These are phyloP conservation scores for Meira nashicola DNA, from an alignment of 1,284 basidiomycete genomes.

Conservation along the genomic window DNA sequence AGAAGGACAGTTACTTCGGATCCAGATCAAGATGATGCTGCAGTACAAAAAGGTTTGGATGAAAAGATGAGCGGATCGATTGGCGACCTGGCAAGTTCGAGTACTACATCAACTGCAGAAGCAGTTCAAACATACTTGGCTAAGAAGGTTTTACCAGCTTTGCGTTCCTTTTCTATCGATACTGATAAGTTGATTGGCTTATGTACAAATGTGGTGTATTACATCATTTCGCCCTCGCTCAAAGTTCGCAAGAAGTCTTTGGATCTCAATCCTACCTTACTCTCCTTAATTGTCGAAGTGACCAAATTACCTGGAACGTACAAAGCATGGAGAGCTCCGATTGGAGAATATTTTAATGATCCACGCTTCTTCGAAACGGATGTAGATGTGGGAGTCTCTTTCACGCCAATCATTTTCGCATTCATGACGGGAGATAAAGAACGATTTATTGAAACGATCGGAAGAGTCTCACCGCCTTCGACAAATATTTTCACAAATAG, in stretches of 20 bases:
- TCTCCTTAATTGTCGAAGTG: conserved; percentile 67
- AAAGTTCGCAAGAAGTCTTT: conserved; percentile 53
- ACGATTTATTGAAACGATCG: conserved; percentile 73
- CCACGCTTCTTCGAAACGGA: conserved; percentile 76
- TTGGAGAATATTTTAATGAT: conserved; percentile 78
- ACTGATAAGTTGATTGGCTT: conserved; percentile 73
- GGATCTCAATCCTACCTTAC: conserved; percentile 57
- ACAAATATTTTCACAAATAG: conserved; percentile 94
- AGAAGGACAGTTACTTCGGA: not conserved
- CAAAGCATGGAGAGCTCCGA: conserved; percentile 77
- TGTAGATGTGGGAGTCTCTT: conserved; percentile 61
- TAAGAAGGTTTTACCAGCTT: conserved; percentile 65
- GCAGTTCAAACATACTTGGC: conserved; percentile 72
- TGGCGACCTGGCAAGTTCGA: not conserved
- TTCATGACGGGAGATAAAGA: conserved; percentile 83
- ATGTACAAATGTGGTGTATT: conserved; percentile 79
- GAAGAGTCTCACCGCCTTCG: conserved; percentile 65
- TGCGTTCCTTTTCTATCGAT: conserved; percentile 77
- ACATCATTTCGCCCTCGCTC: conserved; percentile 74
- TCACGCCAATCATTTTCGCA: conserved; percentile 72
- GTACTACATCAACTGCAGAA: conserved; percentile 12
- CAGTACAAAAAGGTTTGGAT: not conserved
- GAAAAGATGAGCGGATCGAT: conserved; percentile 1
- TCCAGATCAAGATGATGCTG: not conserved
- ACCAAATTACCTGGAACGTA: conserved; percentile 70